Evolutionary conservation across 495 filamentous ascomycete species (phyloP), one percentile per base, ranked within the genome.

Genomic region (Neurospora hispaniola): DNA sequence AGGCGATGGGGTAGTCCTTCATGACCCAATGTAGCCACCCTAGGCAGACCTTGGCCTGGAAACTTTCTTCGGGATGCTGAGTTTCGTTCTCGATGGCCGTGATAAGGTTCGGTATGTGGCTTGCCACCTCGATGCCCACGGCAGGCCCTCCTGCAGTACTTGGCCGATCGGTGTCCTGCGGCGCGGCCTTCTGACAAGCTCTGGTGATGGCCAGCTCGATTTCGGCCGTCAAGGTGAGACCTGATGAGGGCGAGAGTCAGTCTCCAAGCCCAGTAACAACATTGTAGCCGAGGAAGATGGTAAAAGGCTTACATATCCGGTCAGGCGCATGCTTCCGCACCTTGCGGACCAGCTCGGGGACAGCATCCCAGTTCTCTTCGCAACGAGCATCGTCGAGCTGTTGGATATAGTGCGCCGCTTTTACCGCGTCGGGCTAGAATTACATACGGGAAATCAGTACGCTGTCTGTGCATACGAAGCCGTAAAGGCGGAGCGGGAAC

Each of bases 281-380:
- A 66, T 74, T 69, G 75, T 74, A 71, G 54, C 54, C 23, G 44
- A 44, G 4, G 71, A 38, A 20, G 20, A 48, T 27, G 12, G 39
- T 20, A 68, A 69, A 43, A 62, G 71, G 79, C 87, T 73, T 90
- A 98, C 96, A 98, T 79, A 87, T 87, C 77, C 91, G 89, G 42
- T 94, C 89, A 66, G 94, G 91, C 73, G 94, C 93, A 87, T 98
- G 95, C 78, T 98, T 98, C 76, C 89, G 91, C 73, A 98, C 88
- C 82, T 99, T 98, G 76, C 94, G 88, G 76, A 92, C 89, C 73
- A 97, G 85, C 82, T 98, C 96, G 40, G 91, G 92, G n/a, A 98
- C 87, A 40, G 92, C 92, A 74, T 92, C 87, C 96, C 96, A 99
- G 77, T 88, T 90, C 40, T 93, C 93, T 78, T 94, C 89, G 79